Evolutionary conservation across 345 rosid species (phyloP).

Genomic region (Melaleuca quinquenervia): DNA sequence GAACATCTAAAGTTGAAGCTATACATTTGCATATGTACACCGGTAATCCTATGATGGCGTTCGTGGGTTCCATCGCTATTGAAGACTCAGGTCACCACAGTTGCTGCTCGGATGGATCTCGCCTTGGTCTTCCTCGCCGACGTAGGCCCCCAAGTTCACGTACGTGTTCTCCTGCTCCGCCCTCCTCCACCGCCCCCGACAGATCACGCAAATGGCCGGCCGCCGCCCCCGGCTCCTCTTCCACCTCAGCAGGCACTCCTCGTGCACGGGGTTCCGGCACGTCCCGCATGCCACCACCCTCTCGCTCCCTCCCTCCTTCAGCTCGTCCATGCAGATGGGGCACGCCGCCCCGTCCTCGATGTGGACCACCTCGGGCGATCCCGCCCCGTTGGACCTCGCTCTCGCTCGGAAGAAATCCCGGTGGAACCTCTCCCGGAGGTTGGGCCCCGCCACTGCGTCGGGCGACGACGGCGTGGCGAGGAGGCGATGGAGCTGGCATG

Average conservation of each 20-base stretch:
- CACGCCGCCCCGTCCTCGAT: slow-evolving; percentile 36
- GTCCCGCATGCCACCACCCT: slow-evolving; percentile 45
- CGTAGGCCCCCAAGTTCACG: slow-evolving; percentile 60
- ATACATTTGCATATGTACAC: not conserved
- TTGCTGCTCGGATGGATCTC: not conserved
- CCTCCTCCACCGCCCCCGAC: slow-evolving; percentile 71
- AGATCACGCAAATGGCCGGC: slow-evolving; percentile 55
- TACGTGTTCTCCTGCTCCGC: slow-evolving; percentile 14
- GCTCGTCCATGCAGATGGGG: slow-evolving; percentile 72
- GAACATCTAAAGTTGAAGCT: not conserved
- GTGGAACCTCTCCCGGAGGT: slow-evolving; percentile 54
- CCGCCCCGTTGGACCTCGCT: not conserved
- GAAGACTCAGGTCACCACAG: not conserved
- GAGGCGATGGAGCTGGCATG: slow-evolving; percentile 45
- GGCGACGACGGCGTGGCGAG: slow-evolving; percentile 29
- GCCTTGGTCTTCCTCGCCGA: slow-evolving; percentile 15
- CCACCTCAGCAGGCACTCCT: slow-evolving; percentile 74
- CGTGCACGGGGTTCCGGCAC: slow-evolving; percentile 65
- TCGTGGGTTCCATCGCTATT: not conserved
- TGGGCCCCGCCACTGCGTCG: slow-evolving; percentile 37
- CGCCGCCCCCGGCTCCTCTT: slow-evolving; percentile 66
- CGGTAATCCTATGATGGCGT: not conserved
- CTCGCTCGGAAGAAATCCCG: slow-evolving; percentile 25
- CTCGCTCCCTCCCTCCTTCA: slow-evolving; percentile 11
- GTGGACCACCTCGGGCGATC: not conserved